These are phyloP conservation scores for Coemansia guatemalensis DNA, from an alignment of 192 early-diverging fungal species.

Conservation along the genomic window DNA sequence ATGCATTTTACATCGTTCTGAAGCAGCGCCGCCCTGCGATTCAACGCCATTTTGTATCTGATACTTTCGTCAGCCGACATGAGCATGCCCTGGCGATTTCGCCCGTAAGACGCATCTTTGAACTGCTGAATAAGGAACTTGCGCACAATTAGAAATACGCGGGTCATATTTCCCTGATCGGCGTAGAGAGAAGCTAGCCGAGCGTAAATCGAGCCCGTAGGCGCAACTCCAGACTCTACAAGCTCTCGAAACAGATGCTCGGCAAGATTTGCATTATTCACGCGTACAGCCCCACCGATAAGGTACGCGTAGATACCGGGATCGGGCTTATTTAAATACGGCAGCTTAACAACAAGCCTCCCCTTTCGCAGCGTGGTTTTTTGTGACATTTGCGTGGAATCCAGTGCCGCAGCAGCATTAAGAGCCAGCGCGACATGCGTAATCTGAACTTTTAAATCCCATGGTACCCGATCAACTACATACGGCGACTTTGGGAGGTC, in stretches of 20 bases:
- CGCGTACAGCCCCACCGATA: conserved; percentile 46
- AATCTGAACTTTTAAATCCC: conserved; percentile 48
- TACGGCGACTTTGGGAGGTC: conserved; percentile 20
- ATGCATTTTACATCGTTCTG: conserved; percentile 43
- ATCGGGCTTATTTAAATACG: conserved; percentile 32
- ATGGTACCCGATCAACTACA: conserved; percentile 31
- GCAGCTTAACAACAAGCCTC: conserved; percentile 31
- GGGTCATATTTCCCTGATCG: conserved; percentile 24
- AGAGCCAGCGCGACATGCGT: conserved; percentile 49
- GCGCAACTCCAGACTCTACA: conserved; percentile 34
- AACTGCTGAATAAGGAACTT: conserved; percentile 22
- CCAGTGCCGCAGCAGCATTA: conserved; percentile 30
- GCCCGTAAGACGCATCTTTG: conserved; percentile 9
- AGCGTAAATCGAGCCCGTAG: conserved; percentile 34
- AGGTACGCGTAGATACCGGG: conserved; percentile 35
- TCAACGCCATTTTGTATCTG: conserved; percentile 10
- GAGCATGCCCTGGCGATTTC: background rate
- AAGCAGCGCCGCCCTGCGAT: conserved; percentile 19
- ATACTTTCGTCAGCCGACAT: conserved; percentile 5
- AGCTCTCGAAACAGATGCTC: conserved; percentile 47
- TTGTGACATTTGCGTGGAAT: conserved; percentile 23
- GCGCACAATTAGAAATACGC: conserved; percentile 47
- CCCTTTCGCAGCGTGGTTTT: conserved; percentile 37
- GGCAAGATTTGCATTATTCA: conserved; percentile 32
- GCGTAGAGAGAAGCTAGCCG: conserved; percentile 45